Evolutionary conservation across 1,139 yeast genomes (phyloP).

Genomic region (Meyerozyma guilliermondii): DNA sequence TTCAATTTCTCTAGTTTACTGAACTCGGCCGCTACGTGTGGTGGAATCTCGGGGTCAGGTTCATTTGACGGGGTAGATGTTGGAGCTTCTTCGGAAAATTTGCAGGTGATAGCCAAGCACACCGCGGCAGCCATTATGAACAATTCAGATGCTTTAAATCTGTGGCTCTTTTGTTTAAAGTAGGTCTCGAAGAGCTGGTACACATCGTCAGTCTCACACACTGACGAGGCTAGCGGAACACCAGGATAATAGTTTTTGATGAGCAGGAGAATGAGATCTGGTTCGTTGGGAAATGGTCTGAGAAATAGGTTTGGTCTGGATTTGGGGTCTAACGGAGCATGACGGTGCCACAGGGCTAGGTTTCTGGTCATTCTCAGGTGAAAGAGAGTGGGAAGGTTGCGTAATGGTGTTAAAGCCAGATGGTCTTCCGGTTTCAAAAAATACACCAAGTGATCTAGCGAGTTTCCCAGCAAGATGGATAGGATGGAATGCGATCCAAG

Average conservation of each 20-base stretch:
- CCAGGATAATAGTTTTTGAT: slow-evolving; percentile 16
- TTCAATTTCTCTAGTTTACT: not conserved
- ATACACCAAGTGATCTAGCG: slow-evolving; percentile 29
- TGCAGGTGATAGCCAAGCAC: slow-evolving; percentile 20
- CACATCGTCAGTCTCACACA: slow-evolving; percentile 8
- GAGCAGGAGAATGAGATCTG: slow-evolving; percentile 17
- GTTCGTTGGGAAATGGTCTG: slow-evolving; percentile 25
- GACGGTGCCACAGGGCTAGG: slow-evolving; percentile 30
- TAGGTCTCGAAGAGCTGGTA: slow-evolving; percentile 12
- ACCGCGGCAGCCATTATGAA: slow-evolving; percentile 30
- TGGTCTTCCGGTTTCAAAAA: slow-evolving; percentile 20
- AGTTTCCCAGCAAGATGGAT: slow-evolving; percentile 32
- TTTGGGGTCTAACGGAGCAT: slow-evolving; percentile 20
- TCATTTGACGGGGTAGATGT: not conserved
- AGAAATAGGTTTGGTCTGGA: slow-evolving; percentile 16
- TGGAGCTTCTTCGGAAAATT: slow-evolving; percentile 11
- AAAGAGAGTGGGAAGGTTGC: slow-evolving; percentile 26
- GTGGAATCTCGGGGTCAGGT: not conserved
- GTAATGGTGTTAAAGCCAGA: slow-evolving; percentile 23
- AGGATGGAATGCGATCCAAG: slow-evolving; percentile 38
- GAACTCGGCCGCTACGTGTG: not conserved
- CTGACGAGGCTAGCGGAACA: slow-evolving; percentile 8
- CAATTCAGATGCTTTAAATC: slow-evolving; percentile 23
- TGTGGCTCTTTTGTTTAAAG: slow-evolving; percentile 9
- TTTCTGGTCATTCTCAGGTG: slow-evolving; percentile 16